Evolutionary conservation across 129 eudicot genomes (phyloP).

Genomic region (Saposhnikovia divaricata): DNA sequence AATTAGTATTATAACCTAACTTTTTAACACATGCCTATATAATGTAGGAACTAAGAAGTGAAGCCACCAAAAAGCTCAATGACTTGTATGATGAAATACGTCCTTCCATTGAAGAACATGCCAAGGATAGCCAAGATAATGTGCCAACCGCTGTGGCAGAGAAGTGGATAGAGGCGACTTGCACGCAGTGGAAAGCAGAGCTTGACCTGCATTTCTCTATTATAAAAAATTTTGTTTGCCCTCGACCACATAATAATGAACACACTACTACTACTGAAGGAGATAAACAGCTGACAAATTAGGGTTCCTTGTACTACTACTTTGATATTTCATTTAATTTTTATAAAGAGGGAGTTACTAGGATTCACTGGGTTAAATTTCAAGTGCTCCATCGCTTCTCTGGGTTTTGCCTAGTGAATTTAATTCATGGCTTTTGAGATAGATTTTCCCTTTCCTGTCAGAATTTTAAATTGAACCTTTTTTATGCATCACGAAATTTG

Average conservation of each 20-base stretch:
- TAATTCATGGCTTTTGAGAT: not conserved
- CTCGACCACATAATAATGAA: slow-evolving; percentile 15
- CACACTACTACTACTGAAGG: slow-evolving; percentile 15
- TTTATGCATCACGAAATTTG: too few species aligned
- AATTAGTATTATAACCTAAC: not conserved
- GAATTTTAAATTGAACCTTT: too few species aligned
- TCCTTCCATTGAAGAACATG: slow-evolving; percentile 79
- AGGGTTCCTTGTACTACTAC: not conserved
- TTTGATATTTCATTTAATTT: not conserved
- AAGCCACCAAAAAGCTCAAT: slow-evolving; percentile 47
- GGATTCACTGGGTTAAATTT: not conserved
- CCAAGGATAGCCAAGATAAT: slow-evolving; percentile 70
- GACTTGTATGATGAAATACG: slow-evolving; percentile 69
- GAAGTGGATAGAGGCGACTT: slow-evolving; percentile 77
- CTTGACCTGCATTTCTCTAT: slow-evolving; percentile 47
- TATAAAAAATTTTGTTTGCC: slow-evolving; percentile 54
- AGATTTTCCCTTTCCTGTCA: not conserved
- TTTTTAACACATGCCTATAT: not conserved
- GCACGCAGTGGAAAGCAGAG: slow-evolving; percentile 58
- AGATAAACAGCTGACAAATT: slow-evolving; percentile 1
- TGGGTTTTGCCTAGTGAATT: too few species aligned
- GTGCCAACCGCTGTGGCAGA: slow-evolving; percentile 62
- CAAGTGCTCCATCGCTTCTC: not conserved
- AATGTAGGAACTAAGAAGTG: slow-evolving; percentile 49
- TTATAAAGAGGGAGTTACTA: not conserved